Conservation (phyloP, 352 stramenopile genomes). For the Halophytophthora polymorphica region DNA sequence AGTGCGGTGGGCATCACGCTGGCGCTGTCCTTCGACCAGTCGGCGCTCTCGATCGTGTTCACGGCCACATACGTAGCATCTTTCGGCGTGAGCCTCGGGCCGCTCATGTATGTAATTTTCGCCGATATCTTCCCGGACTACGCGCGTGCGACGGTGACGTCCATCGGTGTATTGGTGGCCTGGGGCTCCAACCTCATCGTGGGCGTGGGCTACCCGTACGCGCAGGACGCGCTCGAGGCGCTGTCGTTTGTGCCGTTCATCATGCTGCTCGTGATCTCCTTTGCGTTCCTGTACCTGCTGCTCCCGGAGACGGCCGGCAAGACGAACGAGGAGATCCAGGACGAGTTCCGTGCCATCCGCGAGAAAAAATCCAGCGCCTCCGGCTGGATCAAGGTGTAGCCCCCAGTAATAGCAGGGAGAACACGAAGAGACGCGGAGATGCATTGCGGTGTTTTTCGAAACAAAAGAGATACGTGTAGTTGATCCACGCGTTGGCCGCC, state of each 20-base stretch:
- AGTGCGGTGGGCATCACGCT: slow-evolving; percentile 34
- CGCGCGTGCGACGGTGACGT: slow-evolving; percentile 34
- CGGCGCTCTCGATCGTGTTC: slow-evolving; percentile 36
- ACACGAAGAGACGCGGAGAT: too few species aligned
- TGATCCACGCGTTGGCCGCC: too few species aligned
- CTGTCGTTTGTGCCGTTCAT: slow-evolving; percentile 36
- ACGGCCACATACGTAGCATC: slow-evolving; percentile 28
- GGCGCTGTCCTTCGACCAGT: slow-evolving; percentile 24
- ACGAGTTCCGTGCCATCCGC: slow-evolving; percentile 35
- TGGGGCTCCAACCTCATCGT: slow-evolving; percentile 41
- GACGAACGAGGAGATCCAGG: slow-evolving; percentile 50
- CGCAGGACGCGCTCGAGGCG: slow-evolving; percentile 26
- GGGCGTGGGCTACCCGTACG: slow-evolving; percentile 50
- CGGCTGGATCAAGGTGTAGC: too few species aligned
- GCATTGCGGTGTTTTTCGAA: too few species aligned
- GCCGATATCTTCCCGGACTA: slow-evolving; percentile 41
- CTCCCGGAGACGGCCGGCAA: slow-evolving; percentile 44
- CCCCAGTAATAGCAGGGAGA: too few species aligned
- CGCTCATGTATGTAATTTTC: slow-evolving; percentile 44
- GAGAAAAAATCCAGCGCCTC: slow-evolving; percentile 18
- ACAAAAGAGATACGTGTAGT: too few species aligned
- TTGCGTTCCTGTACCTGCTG: slow-evolving; percentile 30
- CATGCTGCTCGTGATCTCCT: slow-evolving; percentile 19
- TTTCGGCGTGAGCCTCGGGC: slow-evolving; percentile 29
- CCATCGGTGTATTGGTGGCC: slow-evolving; percentile 27